Conservation (phyloP, 2,329 filamentous ascomycete genomes). For the Bisporella sp. region DNA sequence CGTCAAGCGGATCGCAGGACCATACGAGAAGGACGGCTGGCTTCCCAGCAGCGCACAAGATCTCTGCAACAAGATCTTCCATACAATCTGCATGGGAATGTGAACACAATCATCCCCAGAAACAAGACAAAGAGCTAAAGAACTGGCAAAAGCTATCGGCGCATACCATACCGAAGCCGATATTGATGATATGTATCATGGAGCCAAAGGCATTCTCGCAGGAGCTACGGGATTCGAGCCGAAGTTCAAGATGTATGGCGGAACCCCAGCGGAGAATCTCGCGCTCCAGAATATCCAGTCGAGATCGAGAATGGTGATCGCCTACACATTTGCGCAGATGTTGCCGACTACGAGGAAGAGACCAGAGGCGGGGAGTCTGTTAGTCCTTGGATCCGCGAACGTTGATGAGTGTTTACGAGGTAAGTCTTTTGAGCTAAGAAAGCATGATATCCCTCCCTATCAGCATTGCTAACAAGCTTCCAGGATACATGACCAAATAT, state of each 20-base stretch:
- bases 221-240: slow-evolving; percentile 53
- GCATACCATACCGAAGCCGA: slow-evolving; percentile 67
- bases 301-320: slow-evolving; percentile 55
- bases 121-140: slow-evolving; percentile 51
- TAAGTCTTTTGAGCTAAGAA: background rate
- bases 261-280: slow-evolving; percentile 39
- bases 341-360: slow-evolving; percentile 49
- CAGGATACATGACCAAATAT: too few species aligned
- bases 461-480: too few species aligned
- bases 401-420: slow-evolving; percentile 50
- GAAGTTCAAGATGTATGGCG: slow-evolving; percentile 53
- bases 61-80: slow-evolving; percentile 50
- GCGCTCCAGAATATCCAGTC: slow-evolving; percentile 61
- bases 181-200: slow-evolving; percentile 14
- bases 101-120: slow-evolving; percentile 39
- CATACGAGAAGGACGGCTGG: slow-evolving; percentile 38
- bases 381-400: slow-evolving; percentile 63
- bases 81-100: slow-evolving; percentile 34
- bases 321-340: slow-evolving; percentile 52
- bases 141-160: slow-evolving; percentile 56
- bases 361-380: slow-evolving; percentile 41
- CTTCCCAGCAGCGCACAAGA: slow-evolving; percentile 39
- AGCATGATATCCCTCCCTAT: too few species aligned
- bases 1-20: slow-evolving; percentile 44
- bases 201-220: slow-evolving; percentile 39